Conservation (phyloP, 352 stramenopile species). For the Phytopythium oedochilum region DNA sequence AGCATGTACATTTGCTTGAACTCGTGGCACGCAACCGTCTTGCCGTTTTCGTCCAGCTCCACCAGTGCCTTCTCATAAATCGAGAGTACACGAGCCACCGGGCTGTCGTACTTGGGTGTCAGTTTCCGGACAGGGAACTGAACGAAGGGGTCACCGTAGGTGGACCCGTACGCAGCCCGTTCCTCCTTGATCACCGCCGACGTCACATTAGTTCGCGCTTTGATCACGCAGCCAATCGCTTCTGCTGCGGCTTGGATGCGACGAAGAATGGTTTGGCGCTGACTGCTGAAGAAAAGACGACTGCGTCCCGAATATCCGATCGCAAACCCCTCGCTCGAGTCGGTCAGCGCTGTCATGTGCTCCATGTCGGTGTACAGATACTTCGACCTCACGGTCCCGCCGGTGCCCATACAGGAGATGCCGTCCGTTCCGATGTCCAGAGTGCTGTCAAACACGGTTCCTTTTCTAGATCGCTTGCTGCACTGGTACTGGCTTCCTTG, state of each 20-base stretch:
- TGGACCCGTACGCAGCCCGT: slow-evolving; percentile 33
- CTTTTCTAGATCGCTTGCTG: slow-evolving; percentile 59
- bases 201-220: slow-evolving; percentile 28
- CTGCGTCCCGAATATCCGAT: slow-evolving; percentile 63
- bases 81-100: slow-evolving; percentile 48
- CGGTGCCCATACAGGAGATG: slow-evolving; percentile 31
- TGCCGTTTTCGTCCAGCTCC: slow-evolving; percentile 46
- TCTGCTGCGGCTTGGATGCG: slow-evolving; percentile 51
- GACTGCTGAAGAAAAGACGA: slow-evolving; percentile 68
- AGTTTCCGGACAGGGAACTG: slow-evolving; percentile 68
- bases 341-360: slow-evolving; percentile 48
- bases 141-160: slow-evolving; percentile 53
- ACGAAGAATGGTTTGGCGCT: slow-evolving; percentile 43
- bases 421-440: slow-evolving; percentile 63
- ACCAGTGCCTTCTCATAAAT: slow-evolving; percentile 68
- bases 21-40: slow-evolving; percentile 52
- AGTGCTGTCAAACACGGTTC: slow-evolving; percentile 29
- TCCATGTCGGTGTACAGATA: slow-evolving; percentile 83
- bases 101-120: slow-evolving; percentile 53
- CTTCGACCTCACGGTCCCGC: slow-evolving; percentile 53
- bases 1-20: slow-evolving; percentile 73
- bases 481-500: slow-evolving; percentile 45
- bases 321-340: slow-evolving; percentile 56
- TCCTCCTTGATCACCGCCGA: slow-evolving; percentile 41
- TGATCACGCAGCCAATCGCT: slow-evolving; percentile 52